A percentile compares a stretch with the other conserved stretches of the same genome.
Conservation (phyloP, 83 land plant genomes). For the Picea abies region DNA sequence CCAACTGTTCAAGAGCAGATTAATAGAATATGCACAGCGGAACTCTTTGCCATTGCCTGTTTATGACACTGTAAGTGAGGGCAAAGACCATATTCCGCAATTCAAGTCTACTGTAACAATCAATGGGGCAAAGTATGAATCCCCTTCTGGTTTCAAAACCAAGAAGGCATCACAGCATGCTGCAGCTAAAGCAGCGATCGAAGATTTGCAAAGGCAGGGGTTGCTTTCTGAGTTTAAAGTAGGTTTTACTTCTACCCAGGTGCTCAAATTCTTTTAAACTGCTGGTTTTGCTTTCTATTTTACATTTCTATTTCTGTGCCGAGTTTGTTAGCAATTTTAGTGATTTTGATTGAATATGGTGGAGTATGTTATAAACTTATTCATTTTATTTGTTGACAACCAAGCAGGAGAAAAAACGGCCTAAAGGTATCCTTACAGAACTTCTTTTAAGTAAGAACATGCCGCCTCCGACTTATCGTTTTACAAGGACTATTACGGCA, state of each 20-base stretch:
- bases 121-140: constrained; percentile 59
- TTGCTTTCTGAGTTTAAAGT: constrained; percentile 15
- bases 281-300: too few relatives aligned
- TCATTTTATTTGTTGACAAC: neutral
- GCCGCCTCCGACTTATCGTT: constrained; percentile 33
- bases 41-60: constrained; percentile 50
- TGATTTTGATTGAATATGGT: too few relatives aligned
- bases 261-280: too few relatives aligned
- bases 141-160: constrained; percentile 58
- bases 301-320: too few relatives aligned
- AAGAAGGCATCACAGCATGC: constrained; percentile 81
- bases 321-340: too few relatives aligned
- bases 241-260: neutral
- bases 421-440: constrained; percentile 44
- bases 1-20: constrained; percentile 27
- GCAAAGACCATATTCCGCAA: constrained; percentile 66
- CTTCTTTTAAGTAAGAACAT: constrained; percentile 30
- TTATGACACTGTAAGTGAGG: constrained; percentile 69
- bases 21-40: constrained; percentile 61
- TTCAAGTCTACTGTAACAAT: constrained; percentile 63
- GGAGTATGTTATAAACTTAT: too few relatives aligned
- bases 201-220: constrained; percentile 40
- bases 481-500: constrained; percentile 20
- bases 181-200: constrained; percentile 75
- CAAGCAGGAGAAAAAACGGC: constrained; percentile 27